A percentile compares a stretch with the other conserved stretches of the same genome.
These are phyloP conservation scores for Peribolospora kevripleyi DNA, from an alignment of 768 basidiomycete species.

Conservation along the genomic window DNA sequence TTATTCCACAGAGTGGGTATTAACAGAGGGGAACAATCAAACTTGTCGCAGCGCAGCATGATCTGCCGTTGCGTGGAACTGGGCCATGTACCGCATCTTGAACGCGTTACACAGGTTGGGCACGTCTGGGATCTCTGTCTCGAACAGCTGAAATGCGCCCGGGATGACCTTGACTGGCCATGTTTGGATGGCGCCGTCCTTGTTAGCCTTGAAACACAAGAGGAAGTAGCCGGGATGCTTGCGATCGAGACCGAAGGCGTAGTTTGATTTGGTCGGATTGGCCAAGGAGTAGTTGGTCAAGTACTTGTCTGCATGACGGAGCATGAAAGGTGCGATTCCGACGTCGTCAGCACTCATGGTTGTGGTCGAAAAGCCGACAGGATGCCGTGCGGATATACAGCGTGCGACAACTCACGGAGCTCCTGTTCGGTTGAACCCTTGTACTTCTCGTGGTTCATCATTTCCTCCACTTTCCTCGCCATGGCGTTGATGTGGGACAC, in stretches of 20 bases:
- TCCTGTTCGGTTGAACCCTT: constrained; percentile 68
- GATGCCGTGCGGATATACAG: not conserved
- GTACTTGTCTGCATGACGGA: constrained; percentile 37
- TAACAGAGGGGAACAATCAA: too few species aligned
- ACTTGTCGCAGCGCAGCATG: too few species aligned
- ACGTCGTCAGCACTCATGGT: not conserved
- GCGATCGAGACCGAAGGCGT: constrained; percentile 47
- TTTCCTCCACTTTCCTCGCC: constrained; percentile 72
- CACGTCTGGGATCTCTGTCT: constrained; percentile 2
- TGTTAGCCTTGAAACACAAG: constrained; percentile 77
- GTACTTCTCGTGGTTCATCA: constrained; percentile 89
- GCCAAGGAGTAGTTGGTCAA: constrained; percentile 75
- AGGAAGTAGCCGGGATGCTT: constrained; percentile 80
- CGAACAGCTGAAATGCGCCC: constrained; percentile 12
- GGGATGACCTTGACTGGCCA: constrained; percentile 31
- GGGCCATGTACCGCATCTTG: constrained; percentile 5
- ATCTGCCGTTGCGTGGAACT: not conserved
- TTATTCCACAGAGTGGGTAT: too few species aligned
- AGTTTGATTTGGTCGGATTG: constrained; percentile 81
- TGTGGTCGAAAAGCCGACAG: not conserved
- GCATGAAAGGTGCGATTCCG: not conserved
- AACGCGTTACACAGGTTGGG: constrained; percentile 6
- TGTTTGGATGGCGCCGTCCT: constrained; percentile 63
- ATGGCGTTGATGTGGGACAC: constrained; percentile 91
- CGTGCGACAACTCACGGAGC: constrained; percentile 42